Conservation (phyloP, 2,329 filamentous ascomycete genomes). For the Hymenoscyphus scutula region DNA sequence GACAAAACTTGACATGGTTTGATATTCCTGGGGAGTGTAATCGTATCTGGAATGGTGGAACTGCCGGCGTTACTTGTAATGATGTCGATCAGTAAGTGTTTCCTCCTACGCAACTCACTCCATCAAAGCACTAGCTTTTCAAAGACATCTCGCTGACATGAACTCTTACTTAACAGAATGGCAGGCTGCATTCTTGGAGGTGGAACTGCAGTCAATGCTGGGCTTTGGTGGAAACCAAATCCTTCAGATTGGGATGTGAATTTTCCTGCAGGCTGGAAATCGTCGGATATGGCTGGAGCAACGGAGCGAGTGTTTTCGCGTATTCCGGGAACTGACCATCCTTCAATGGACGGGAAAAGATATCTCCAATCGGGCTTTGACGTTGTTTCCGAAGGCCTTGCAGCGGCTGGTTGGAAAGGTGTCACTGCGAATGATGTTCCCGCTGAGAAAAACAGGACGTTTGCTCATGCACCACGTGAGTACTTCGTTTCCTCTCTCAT, state of each 20-base stretch:
- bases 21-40: slow-evolving; percentile 71
- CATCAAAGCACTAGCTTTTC: too few species aligned
- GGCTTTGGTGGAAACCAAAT: slow-evolving; percentile 66
- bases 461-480: slow-evolving; percentile 54
- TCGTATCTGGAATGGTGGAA: slow-evolving; percentile 49
- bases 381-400: slow-evolving; percentile 58
- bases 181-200: slow-evolving; percentile 69
- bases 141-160: neutral
- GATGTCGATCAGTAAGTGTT: slow-evolving; percentile 54
- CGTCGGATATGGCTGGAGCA: slow-evolving; percentile 58
- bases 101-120: too few species aligned
- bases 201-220: slow-evolving; percentile 54
- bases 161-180: slow-evolving; percentile 47
- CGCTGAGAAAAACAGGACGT: slow-evolving; percentile 63
- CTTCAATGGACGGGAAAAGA: slow-evolving; percentile 63
- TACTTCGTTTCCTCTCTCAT: neutral
- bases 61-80: slow-evolving; percentile 54
- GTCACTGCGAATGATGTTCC: slow-evolving; percentile 58
- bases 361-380: slow-evolving; percentile 66
- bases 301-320: slow-evolving; percentile 62
- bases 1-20: slow-evolving; percentile 65
- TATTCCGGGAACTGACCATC: slow-evolving; percentile 65
- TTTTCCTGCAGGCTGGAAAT: slow-evolving; percentile 71
- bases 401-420: slow-evolving; percentile 59
- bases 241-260: slow-evolving; percentile 67